Percentiles rank a stretch among this genome's conserved stretches.
phyloP scores from a whole-genome alignment of 1,139 yeast species.

The Blastobotrys ciferrii region DNA sequence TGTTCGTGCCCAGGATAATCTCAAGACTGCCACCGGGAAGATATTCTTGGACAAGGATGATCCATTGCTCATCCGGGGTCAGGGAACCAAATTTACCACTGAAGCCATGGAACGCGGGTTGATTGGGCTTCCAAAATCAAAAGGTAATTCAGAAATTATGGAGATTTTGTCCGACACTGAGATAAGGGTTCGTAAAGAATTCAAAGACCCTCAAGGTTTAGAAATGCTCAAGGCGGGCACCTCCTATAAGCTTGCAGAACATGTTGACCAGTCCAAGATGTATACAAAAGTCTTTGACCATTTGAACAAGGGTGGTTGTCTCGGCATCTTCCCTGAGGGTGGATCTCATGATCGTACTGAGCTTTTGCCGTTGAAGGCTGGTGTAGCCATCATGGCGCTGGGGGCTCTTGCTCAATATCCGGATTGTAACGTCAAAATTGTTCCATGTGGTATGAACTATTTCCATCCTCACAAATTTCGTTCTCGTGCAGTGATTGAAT shows the following conservation, averaged over 20 bases:
- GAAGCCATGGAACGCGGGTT: slow-evolving; percentile 70
- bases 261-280: slow-evolving; percentile 80
- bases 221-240: slow-evolving; percentile 48
- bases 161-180: slow-evolving; percentile 74
- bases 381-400: slow-evolving; percentile 96
- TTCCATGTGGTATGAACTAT: slow-evolving; percentile 96
- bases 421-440: slow-evolving; percentile 72
- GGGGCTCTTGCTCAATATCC: slow-evolving; percentile 79
- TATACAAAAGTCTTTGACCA: slow-evolving; percentile 81
- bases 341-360: slow-evolving; percentile 96
- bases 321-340: slow-evolving; percentile 98
- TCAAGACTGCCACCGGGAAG: slow-evolving; percentile 59
- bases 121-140: slow-evolving; percentile 72
- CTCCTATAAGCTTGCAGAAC: slow-evolving; percentile 68
- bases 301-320: slow-evolving; percentile 71
- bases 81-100: slow-evolving; percentile 62
- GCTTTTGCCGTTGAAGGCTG: slow-evolving; percentile 87
- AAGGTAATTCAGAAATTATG: slow-evolving; percentile 73
- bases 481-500: slow-evolving; percentile 91
- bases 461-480: slow-evolving; percentile 94
- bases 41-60: slow-evolving; percentile 50
- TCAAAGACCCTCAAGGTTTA: slow-evolving; percentile 53
- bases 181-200: slow-evolving; percentile 66
- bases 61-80: slow-evolving; percentile 57
- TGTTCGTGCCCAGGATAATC: slow-evolving; percentile 83